phyloP scores from a whole-genome alignment of 2,329 filamentous ascomycete species.

The Aspergillus fischeri region DNA sequence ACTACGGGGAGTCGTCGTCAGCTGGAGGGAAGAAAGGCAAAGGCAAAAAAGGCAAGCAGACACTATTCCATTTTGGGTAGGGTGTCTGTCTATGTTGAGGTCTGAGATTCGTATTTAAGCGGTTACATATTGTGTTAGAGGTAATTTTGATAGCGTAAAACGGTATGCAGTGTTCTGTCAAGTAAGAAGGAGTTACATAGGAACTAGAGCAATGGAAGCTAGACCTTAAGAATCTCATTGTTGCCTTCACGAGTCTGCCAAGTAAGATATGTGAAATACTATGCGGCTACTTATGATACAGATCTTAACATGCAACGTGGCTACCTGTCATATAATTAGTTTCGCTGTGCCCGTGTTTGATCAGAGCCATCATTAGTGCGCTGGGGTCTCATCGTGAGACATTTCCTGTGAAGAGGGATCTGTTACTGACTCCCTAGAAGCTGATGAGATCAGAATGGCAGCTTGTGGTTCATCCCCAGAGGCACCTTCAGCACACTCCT shows the following conservation, averaged over 20 bases:
- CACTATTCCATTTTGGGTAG: conserved; percentile 37
- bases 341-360: neutral
- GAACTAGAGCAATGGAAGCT: neutral
- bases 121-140: conserved; percentile 4
- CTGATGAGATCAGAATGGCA: neutral
- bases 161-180: neutral
- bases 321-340: neutral
- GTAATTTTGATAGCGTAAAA: neutral
- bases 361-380: neutral
- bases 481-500: neutral
- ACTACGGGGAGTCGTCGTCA: conserved; percentile 15
- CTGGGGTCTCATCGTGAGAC: neutral
- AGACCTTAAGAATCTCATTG: neutral
- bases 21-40: conserved; percentile 34
- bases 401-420: neutral
- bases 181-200: neutral
- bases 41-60: conserved; percentile 40
- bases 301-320: neutral
- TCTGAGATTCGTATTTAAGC: conserved; percentile 4
- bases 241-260: neutral
- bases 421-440: neutral
- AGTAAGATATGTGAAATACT: neutral
- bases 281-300: neutral
- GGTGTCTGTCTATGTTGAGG: neutral
- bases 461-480: neutral